These are phyloP conservation scores for Tephrocybe sp. DNA, from an alignment of 768 basidiomycete species.

Conservation along the genomic window DNA sequence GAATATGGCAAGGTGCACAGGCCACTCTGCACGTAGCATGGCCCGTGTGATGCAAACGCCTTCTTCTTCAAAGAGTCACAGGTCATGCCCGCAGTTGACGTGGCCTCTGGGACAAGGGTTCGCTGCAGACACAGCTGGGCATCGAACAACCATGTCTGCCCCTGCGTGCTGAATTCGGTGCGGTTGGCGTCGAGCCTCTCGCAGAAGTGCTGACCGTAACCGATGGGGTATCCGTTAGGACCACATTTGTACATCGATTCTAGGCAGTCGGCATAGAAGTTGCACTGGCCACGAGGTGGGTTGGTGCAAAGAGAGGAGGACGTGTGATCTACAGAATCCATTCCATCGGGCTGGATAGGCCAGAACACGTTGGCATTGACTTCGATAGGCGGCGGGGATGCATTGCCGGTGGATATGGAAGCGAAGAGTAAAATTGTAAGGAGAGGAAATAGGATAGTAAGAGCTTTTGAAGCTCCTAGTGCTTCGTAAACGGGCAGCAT, in stretches of 20 bases:
- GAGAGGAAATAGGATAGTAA: neutral
- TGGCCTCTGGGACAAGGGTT: slow-evolving; percentile 36
- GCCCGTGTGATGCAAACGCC: slow-evolving; percentile 42
- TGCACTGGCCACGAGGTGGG: slow-evolving; percentile 38
- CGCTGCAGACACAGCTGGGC: slow-evolving; percentile 48
- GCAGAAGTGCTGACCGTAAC: slow-evolving; percentile 41
- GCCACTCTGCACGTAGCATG: slow-evolving; percentile 40
- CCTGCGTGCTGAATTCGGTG: slow-evolving; percentile 27
- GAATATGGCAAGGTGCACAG: slow-evolving; percentile 33
- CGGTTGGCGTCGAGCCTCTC: slow-evolving; percentile 33
- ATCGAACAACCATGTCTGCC: slow-evolving; percentile 41
- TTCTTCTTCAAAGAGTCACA: slow-evolving; percentile 34
- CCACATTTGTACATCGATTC: slow-evolving; percentile 46
- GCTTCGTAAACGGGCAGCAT: neutral
- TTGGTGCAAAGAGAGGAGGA: slow-evolving; percentile 18
- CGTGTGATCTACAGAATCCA: neutral
- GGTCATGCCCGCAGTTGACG: slow-evolving; percentile 18
- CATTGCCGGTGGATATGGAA: neutral
- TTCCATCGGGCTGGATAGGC: neutral
- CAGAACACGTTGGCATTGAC: neutral
- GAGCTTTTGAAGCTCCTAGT: neutral
- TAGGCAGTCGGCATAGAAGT: slow-evolving; percentile 45
- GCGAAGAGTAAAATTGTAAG: neutral
- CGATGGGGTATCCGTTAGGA: slow-evolving; percentile 41
- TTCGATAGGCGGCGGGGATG: neutral